These are phyloP conservation scores for Penicillium flavigenum DNA, from an alignment of 495 filamentous ascomycete genomes.

Conservation along the genomic window DNA sequence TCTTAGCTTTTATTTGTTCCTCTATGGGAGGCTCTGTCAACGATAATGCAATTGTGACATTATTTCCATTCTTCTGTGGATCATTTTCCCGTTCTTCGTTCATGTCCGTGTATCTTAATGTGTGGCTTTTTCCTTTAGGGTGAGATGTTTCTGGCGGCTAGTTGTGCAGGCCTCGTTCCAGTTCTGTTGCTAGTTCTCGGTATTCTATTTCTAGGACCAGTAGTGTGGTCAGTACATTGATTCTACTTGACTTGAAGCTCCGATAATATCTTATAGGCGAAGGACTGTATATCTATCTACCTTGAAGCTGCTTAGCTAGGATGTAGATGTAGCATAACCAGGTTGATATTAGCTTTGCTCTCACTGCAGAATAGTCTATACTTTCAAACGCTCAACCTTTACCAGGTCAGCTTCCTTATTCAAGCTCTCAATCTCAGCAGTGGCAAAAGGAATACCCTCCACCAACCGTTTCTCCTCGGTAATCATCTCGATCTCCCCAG, in stretches of 20 bases:
- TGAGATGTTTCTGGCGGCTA: constrained; percentile 4
- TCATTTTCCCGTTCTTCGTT: background rate
- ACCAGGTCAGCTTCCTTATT: constrained; percentile 65
- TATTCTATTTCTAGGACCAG: constrained; percentile 7
- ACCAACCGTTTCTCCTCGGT: constrained; percentile 53
- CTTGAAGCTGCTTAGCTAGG: background rate
- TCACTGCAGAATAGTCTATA: background rate
- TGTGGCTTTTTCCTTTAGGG: background rate
- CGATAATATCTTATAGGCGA: background rate
- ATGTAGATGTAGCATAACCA: background rate
- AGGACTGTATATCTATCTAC: background rate
- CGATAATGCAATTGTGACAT: constrained; percentile 30
- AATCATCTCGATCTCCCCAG: constrained; percentile 72
- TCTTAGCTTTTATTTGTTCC: constrained; percentile 21
- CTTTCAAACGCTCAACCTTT: constrained; percentile 37
- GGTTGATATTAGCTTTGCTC: background rate
- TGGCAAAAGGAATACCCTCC: constrained; percentile 64
- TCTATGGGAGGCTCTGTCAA: constrained; percentile 25
- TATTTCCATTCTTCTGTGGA: constrained; percentile 9
- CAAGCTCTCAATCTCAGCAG: constrained; percentile 63
- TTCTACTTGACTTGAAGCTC: background rate
- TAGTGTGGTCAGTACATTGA: constrained; percentile 7
- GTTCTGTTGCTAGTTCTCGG: constrained; percentile 1
- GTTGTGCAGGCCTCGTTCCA: background rate
- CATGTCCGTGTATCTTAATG: constrained; percentile 2